These are phyloP conservation scores for Boletus fagicola DNA, from an alignment of 768 basidiomycete genomes.

Conservation along the genomic window DNA sequence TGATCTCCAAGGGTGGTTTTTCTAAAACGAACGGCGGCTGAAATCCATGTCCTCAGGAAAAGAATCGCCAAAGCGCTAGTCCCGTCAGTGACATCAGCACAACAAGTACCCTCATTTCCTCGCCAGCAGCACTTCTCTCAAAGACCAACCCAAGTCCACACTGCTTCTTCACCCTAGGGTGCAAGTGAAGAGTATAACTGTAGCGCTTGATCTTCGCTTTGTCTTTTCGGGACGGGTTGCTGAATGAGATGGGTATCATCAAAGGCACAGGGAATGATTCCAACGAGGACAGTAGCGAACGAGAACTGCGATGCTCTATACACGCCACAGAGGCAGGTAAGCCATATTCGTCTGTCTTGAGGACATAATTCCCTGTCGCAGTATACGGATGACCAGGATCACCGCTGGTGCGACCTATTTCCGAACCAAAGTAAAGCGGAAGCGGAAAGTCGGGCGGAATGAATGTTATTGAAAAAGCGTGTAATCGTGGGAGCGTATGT, in stretches of 20 bases:
- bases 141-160: conserved; percentile 46
- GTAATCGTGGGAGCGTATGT: conserved; percentile 63
- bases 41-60: conserved; percentile 15
- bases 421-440: conserved; percentile 45
- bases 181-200: conserved; percentile 26
- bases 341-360: conserved; percentile 61
- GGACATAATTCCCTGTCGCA: conserved; percentile 53
- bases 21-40: background rate
- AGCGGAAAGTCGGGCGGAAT: conserved; percentile 56
- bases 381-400: conserved; percentile 27
- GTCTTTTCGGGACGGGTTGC: conserved; percentile 31
- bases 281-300: conserved; percentile 30
- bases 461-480: conserved; percentile 62
- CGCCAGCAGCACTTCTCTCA: conserved; percentile 63
- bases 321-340: conserved; percentile 55
- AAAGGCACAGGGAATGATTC: conserved; percentile 19
- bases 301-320: conserved; percentile 42
- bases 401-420: conserved; percentile 36
- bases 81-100: conserved; percentile 29
- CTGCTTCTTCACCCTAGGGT: conserved; percentile 38
- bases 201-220: conserved; percentile 27
- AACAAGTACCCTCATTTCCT: conserved; percentile 48
- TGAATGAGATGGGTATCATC: conserved; percentile 25
- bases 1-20: background rate
- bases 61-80: conserved; percentile 33